Conservation (phyloP, 352 stramenopile genomes). For the Globisporangium middletonii region DNA sequence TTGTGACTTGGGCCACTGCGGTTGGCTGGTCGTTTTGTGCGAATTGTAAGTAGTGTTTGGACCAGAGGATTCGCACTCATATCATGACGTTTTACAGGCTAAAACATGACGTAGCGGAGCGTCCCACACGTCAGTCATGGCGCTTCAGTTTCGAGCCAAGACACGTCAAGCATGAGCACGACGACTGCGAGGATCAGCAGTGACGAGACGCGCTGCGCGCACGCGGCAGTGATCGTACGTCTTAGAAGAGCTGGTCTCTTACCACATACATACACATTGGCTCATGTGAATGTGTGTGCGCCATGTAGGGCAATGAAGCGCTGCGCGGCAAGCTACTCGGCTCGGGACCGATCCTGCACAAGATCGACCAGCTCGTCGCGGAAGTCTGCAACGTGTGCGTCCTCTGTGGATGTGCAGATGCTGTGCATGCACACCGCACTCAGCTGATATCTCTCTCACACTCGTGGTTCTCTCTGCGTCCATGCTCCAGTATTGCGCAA, state of each 20-base stretch:
- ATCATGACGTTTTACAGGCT: background rate
- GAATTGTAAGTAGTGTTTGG: too few relatives aligned
- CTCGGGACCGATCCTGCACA: slow-evolving; percentile 42
- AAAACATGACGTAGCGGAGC: background rate
- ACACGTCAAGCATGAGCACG: background rate
- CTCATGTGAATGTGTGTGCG: background rate
- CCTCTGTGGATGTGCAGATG: too few relatives aligned
- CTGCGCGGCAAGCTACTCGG: slow-evolving; percentile 43
- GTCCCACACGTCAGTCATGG: too few relatives aligned
- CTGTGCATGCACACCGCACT: too few relatives aligned
- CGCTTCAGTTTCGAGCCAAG: too few relatives aligned
- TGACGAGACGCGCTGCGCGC: slow-evolving; percentile 21
- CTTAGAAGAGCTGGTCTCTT: background rate
- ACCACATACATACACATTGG: background rate
- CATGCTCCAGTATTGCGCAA: slow-evolving; percentile 27
- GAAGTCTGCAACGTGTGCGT: slow-evolving; percentile 20
- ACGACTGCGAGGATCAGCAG: slow-evolving; percentile 14
- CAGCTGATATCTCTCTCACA: too few relatives aligned
- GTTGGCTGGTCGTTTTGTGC: too few relatives aligned
- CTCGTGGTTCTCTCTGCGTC: too few relatives aligned
- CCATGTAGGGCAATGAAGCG: slow-evolving; percentile 31
- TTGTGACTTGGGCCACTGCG: too few relatives aligned
- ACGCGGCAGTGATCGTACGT: slow-evolving; percentile 21
- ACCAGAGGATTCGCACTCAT: too few relatives aligned
- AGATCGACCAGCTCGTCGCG: slow-evolving; percentile 37